Percentiles rank a stretch among this genome's conserved stretches.
phyloP scores from a whole-genome alignment of 371 early-diverging fungal genomes.

The Syncephalastrum sp. region DNA sequence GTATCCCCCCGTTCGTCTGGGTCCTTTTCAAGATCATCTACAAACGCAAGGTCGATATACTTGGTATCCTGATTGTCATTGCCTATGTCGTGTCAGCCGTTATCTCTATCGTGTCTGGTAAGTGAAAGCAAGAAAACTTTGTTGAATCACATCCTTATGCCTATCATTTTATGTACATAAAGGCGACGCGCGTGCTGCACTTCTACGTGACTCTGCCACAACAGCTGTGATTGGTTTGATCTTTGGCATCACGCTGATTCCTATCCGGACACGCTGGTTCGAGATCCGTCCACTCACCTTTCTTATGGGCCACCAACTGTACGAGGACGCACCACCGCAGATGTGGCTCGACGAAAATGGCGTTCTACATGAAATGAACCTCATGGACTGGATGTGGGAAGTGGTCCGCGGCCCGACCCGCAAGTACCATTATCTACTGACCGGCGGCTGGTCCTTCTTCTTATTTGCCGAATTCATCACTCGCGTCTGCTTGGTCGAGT shows the following conservation, averaged over 20 bases:
- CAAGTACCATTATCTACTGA: conserved; percentile 19
- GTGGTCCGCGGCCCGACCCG: conserved; percentile 1
- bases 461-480: conserved; percentile 38
- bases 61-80: conserved; percentile 36
- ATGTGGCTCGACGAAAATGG: conserved; percentile 21
- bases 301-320: conserved; percentile 26
- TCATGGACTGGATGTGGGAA: conserved; percentile 18
- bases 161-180: too few species aligned
- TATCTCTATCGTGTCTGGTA: conserved; percentile 40
- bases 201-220: conserved; percentile 41
- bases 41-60: conserved; percentile 29
- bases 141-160: too few species aligned
- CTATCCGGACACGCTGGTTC: conserved; percentile 28
- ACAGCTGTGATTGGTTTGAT: conserved; percentile 35
- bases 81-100: conserved; percentile 42
- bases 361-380: neutral
- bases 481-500: conserved; percentile 34
- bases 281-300: conserved; percentile 26
- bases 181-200: conserved; percentile 34
- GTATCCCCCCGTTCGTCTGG: conserved; percentile 42
- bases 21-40: conserved; percentile 22
- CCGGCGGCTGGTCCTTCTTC: conserved; percentile 28
- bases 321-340: conserved; percentile 14
- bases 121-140: neutral
- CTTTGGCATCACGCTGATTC: conserved; percentile 41